Conservation (phyloP, 208 protist species). For the Tetramitus jugosus region DNA sequence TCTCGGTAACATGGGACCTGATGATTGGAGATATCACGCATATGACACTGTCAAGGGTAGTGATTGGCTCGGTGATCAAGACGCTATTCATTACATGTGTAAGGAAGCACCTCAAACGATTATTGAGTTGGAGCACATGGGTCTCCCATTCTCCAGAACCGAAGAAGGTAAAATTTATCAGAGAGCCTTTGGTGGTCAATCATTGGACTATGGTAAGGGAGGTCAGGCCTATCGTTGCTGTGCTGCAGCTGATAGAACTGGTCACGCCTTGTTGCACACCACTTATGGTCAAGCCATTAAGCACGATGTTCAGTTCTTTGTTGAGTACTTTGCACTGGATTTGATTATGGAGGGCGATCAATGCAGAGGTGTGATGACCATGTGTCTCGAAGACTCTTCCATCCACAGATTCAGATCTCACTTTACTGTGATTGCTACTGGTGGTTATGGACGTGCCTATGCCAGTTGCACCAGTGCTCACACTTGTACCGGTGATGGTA, state of each 20-base stretch:
- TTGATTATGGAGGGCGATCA: constrained; percentile 93
- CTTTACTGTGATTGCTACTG: constrained; percentile 93
- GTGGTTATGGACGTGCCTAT: constrained; percentile 92
- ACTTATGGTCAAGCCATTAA: constrained; percentile 91
- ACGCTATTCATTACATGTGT: constrained; percentile 99
- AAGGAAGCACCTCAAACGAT: constrained; percentile 83
- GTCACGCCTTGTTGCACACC: constrained; percentile 97
- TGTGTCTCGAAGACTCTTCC: constrained; percentile 93
- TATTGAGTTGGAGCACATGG: constrained; percentile 93
- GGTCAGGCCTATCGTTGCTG: constrained; percentile 91
- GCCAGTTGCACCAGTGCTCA: constrained; percentile 95
- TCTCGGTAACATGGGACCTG: constrained; percentile 92
- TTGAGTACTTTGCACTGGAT: constrained; percentile 98
- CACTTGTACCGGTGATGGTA: constrained; percentile 97
- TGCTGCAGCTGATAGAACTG: constrained; percentile 94
- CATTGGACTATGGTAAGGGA: constrained; percentile 89
- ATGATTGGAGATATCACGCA: constrained; percentile 98
- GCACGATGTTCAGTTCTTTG: constrained; percentile 94
- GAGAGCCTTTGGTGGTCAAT: constrained; percentile 97
- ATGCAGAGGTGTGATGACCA: constrained; percentile 88
- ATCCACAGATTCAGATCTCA: constrained; percentile 94
- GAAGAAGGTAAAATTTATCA: constrained; percentile 98
- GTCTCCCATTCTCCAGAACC: constrained; percentile 95
- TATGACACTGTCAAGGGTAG: constrained; percentile 98
- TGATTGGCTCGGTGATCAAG: constrained; percentile 97